Percentiles rank a stretch among this genome's conserved stretches.
These are phyloP conservation scores for Colletotrichum paranaense DNA, from an alignment of 2,329 filamentous ascomycete genomes.

Conservation along the genomic window DNA sequence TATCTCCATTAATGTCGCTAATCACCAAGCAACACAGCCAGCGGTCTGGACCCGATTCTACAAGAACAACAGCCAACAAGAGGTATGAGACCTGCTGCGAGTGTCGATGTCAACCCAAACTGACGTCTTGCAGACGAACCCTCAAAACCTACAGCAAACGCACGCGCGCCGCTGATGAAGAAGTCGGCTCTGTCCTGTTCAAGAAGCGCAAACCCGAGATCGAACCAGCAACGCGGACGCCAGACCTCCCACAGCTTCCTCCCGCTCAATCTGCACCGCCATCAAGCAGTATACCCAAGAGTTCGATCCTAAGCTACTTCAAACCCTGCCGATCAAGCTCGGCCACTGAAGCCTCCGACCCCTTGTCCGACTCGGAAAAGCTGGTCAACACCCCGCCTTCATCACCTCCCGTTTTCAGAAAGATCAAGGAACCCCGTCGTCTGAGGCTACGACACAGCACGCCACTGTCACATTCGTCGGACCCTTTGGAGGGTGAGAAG, in stretches of 20 bases:
- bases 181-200: not conserved
- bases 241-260: slow-evolving; percentile 2
- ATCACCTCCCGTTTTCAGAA: slow-evolving; percentile 32
- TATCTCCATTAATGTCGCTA: not conserved
- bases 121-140: slow-evolving; percentile 1
- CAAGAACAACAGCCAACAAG: slow-evolving; percentile 15
- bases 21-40: not conserved
- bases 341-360: slow-evolving; percentile 14
- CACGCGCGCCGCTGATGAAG: slow-evolving; percentile 15
- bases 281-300: slow-evolving; percentile 40
- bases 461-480: slow-evolving; percentile 8
- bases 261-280: not conserved
- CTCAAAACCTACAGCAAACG: slow-evolving; percentile 55
- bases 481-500: not conserved
- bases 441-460: slow-evolving; percentile 32
- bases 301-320: slow-evolving; percentile 55
- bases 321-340: slow-evolving; percentile 42
- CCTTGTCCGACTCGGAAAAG: slow-evolving; percentile 29
- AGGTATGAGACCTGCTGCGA: not conserved
- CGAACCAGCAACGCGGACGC: not conserved
- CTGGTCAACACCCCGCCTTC: slow-evolving; percentile 39
- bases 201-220: slow-evolving; percentile 41
- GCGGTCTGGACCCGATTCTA: not conserved
- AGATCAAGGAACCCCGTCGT: slow-evolving; percentile 33
- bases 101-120: not conserved